These are phyloP conservation scores for Tolypocladium nubicola DNA, from an alignment of 2,329 filamentous ascomycete species.

Conservation along the genomic window DNA sequence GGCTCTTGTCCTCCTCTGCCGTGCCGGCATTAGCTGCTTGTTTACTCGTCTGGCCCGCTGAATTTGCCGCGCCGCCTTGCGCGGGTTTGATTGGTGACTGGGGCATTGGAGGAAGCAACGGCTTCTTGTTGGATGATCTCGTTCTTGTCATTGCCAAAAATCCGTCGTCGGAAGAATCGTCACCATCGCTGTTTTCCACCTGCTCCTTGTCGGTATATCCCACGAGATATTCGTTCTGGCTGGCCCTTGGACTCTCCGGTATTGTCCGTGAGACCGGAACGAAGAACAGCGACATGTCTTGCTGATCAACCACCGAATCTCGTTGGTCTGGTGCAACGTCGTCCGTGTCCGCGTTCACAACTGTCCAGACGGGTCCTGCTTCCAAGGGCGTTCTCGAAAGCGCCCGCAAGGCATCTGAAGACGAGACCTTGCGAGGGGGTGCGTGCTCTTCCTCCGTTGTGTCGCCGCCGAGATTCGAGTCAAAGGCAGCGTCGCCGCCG, in stretches of 20 bases:
- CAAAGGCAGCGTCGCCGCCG: slow-evolving; percentile 13
- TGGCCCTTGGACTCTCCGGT: neutral
- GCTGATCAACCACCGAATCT: neutral
- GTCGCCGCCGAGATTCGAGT: slow-evolving; percentile 23
- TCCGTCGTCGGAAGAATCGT: slow-evolving; percentile 27
- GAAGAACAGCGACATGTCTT: neutral
- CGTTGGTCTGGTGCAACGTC: slow-evolving; percentile 7
- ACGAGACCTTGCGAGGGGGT: slow-evolving; percentile 43
- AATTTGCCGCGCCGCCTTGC: slow-evolving; percentile 2
- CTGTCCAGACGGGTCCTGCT: slow-evolving; percentile 39
- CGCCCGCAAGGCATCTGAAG: slow-evolving; percentile 41
- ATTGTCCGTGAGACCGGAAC: neutral
- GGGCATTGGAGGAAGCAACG: neutral
- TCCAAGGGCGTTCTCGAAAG: slow-evolving; percentile 41
- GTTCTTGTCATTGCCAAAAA: slow-evolving; percentile 29
- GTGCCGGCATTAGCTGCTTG: neutral
- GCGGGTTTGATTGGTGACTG: neutral
- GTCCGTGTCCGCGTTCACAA: slow-evolving; percentile 28
- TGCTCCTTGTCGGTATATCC: neutral
- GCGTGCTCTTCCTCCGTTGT: slow-evolving; percentile 30
- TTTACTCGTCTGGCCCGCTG: neutral
- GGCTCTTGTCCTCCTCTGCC: slow-evolving; percentile 3
- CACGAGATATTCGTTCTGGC: neutral
- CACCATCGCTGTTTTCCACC: neutral
- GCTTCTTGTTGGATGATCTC: slow-evolving; percentile 13